phyloP scores from a whole-genome alignment of 2,329 filamentous ascomycete genomes.

The Neofusicoccum laricinum region DNA sequence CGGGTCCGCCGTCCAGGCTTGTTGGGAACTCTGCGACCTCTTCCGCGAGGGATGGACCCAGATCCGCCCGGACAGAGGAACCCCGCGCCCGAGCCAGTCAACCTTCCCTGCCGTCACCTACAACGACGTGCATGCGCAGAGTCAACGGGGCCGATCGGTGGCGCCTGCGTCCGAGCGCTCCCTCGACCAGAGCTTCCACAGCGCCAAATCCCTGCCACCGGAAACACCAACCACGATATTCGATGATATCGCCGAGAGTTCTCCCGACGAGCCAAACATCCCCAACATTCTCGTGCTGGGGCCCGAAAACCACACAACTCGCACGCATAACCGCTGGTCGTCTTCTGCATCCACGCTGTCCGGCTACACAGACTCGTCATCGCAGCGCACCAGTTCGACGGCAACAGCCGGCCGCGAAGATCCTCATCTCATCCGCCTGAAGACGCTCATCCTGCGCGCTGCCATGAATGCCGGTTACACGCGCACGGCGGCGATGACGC shows the following conservation, averaged over 20 bases:
- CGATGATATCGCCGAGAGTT: conserved; percentile 71
- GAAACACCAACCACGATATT: conserved; percentile 96
- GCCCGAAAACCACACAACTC: conserved; percentile 54
- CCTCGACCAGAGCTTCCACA: conserved; percentile 42
- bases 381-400: conserved; percentile 67
- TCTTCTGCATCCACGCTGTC: conserved; percentile 73
- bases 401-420: conserved; percentile 65
- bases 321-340: conserved; percentile 70
- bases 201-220: conserved; percentile 48
- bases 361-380: conserved; percentile 67
- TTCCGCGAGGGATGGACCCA: conserved; percentile 92
- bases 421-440: conserved; percentile 71
- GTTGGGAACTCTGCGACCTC: conserved; percentile 91
- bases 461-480: conserved; percentile 81
- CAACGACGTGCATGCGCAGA: conserved; percentile 1
- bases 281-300: conserved; percentile 88
- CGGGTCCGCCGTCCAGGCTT: conserved; percentile 84
- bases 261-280: conserved; percentile 72
- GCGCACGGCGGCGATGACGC: conserved; percentile 54
- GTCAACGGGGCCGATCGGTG: conserved; percentile 19
- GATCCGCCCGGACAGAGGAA: conserved; percentile 79
- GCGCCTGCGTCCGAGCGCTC: conserved; percentile 34
- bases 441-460: conserved; percentile 76
- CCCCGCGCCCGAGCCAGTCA: conserved; percentile 76
- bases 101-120: conserved; percentile 57